Evolutionary conservation across 768 basidiomycete genomes (phyloP).

Genomic region (Russula vinacea): DNA sequence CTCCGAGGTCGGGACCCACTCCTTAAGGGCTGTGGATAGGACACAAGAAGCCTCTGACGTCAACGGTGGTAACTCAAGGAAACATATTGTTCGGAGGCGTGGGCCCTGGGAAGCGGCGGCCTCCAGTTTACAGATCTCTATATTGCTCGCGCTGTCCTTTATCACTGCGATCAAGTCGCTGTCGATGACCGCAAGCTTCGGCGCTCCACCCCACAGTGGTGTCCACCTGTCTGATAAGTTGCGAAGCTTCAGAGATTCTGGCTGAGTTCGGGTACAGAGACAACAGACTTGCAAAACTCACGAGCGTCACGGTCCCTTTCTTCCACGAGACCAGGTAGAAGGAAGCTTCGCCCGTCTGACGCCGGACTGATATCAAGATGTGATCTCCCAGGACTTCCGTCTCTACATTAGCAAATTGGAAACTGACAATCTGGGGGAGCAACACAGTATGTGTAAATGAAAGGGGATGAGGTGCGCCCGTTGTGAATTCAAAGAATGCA

Average conservation of each 20-base stretch:
- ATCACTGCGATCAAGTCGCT: not conserved
- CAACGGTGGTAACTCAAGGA: conserved; percentile 11
- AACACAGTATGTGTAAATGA: not conserved
- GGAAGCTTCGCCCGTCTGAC: not conserved
- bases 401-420: not conserved
- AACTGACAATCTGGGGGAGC: not conserved
- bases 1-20: conserved; percentile 9
- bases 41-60: not conserved
- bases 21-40: not conserved
- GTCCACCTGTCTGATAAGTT: not conserved
- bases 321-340: conserved; percentile 20
- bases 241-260: not conserved
- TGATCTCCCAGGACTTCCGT: not conserved
- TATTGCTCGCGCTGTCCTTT: not conserved
- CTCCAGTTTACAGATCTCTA: conserved; percentile 13
- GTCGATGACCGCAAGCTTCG: conserved; percentile 1
- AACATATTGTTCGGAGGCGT: not conserved
- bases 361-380: not conserved
- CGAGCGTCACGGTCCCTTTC: conserved; percentile 2
- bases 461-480: not conserved
- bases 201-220: not conserved
- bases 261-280: not conserved
- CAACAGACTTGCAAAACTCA: not conserved
- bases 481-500: not conserved
- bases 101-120: not conserved